A percentile compares a stretch with the other conserved stretches of the same genome.
phyloP scores from a whole-genome alignment of 78 protist genomes.

The Dictyostelium firmibasis region DNA sequence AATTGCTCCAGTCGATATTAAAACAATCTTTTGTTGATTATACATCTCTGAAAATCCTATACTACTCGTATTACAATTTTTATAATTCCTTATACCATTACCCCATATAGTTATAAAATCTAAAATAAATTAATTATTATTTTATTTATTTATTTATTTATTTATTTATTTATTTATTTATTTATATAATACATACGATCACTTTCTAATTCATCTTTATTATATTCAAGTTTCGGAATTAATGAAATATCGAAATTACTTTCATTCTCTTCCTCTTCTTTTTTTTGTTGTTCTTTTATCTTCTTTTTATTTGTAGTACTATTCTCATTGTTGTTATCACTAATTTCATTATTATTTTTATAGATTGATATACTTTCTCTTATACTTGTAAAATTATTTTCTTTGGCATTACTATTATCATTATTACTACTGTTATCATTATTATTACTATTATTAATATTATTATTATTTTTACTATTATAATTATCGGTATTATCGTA shows the following conservation, averaged over 20 bases:
- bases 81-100: neutral
- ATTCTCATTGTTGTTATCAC: neutral
- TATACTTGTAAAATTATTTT: neutral
- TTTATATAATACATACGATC: neutral
- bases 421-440: neutral
- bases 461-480: neutral
- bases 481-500: neutral
- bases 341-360: neutral
- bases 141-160: too few species aligned
- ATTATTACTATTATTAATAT: neutral
- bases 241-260: neutral
- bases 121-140: neutral
- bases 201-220: neutral
- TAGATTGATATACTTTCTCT: neutral
- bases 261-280: neutral
- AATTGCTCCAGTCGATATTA: constrained; percentile 22
- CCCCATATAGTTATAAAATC: constrained; percentile 58
- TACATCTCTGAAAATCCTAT: constrained; percentile 34
- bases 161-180: neutral
- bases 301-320: neutral
- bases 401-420: neutral
- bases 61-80: neutral
- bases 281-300: neutral
- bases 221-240: neutral
- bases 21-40: constrained; percentile 18